phyloP scores from a whole-genome alignment of 2,329 filamentous ascomycete species.

The Colletotrichum orchidophilum region DNA sequence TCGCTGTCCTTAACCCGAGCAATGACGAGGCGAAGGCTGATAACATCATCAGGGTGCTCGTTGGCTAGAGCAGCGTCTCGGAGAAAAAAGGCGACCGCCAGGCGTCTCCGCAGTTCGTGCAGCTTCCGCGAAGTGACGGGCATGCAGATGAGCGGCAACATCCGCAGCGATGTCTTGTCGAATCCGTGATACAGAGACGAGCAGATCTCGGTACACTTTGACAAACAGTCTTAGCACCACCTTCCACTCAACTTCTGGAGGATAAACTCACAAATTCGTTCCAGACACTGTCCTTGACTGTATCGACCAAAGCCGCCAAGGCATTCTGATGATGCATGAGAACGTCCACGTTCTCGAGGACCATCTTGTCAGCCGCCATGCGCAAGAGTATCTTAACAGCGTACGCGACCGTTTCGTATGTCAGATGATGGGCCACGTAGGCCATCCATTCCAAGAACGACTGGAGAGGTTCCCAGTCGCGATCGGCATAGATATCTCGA shows the following conservation, averaged over 20 bases:
- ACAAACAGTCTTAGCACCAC: conserved; percentile 21
- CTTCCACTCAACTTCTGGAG: neutral
- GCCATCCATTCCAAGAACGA: conserved; percentile 55
- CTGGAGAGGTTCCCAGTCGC: conserved; percentile 57
- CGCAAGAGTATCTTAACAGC: conserved; percentile 60
- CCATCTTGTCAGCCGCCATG: conserved; percentile 63
- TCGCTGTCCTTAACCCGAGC: conserved; percentile 56
- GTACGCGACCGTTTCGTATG: conserved; percentile 46
- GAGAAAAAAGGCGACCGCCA: conserved; percentile 74
- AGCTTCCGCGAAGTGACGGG: conserved; percentile 59
- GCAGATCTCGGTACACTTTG: conserved; percentile 61
- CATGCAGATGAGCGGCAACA: conserved; percentile 67
- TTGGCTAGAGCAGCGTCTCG: conserved; percentile 54
- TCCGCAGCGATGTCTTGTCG: conserved; percentile 60
- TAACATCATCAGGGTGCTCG: conserved; percentile 49
- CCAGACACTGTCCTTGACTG: conserved; percentile 51
- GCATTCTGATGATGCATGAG: conserved; percentile 51
- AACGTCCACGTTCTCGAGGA: conserved; percentile 47
- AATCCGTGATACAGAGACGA: conserved; percentile 58
- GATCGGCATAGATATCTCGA: conserved; percentile 43
- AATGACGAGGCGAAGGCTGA: conserved; percentile 55
- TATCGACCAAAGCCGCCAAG: conserved; percentile 52
- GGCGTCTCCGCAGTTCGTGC: conserved; percentile 70
- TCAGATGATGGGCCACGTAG: conserved; percentile 48
- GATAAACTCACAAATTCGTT: conserved; percentile 52